A percentile compares a stretch with the other conserved stretches of the same genome.
phyloP scores from a whole-genome alignment of 495 filamentous ascomycete species.

The Achaetomiella virescens region DNA sequence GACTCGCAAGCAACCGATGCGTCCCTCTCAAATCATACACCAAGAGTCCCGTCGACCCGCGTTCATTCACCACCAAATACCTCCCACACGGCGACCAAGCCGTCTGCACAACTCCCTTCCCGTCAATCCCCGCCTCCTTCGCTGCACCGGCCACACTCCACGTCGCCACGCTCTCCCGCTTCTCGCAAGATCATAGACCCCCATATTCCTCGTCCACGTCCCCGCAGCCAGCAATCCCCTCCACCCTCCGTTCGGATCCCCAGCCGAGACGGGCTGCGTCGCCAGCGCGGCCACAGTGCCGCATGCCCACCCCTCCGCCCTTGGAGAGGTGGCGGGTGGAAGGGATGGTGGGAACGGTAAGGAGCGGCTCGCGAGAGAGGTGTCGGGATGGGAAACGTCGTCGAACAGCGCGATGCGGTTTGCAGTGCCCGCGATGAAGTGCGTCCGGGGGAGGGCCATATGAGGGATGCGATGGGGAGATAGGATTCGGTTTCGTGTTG shows the following conservation, averaged over 20 bases:
- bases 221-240: constrained; percentile 66
- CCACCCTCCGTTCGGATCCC: constrained; percentile 11
- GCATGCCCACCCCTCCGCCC: constrained; percentile 71
- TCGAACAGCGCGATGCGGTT: constrained; percentile 76
- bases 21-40: constrained; percentile 81
- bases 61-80: constrained; percentile 83
- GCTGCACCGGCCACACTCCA: constrained; percentile 50
- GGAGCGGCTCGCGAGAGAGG: constrained; percentile 46
- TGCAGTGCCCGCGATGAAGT: constrained; percentile 67
- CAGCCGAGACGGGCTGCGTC: constrained; percentile 18
- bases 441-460: constrained; percentile 57
- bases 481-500: constrained; percentile 72
- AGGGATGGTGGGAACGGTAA: constrained; percentile 63
- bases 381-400: constrained; percentile 59
- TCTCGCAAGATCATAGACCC: constrained; percentile 66
- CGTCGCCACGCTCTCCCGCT: constrained; percentile 60
- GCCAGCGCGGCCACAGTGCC: constrained; percentile 67
- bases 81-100: constrained; percentile 79
- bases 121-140: constrained; percentile 40
- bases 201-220: constrained; percentile 70
- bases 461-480: constrained; percentile 66
- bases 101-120: constrained; percentile 67
- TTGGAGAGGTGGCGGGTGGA: constrained; percentile 65
- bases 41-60: constrained; percentile 63
- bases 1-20: constrained; percentile 59